A percentile compares a stretch with the other conserved stretches of the same genome.
phyloP scores from a whole-genome alignment of 2,329 filamentous ascomycete species.

The Colletotrichum spinosum region DNA sequence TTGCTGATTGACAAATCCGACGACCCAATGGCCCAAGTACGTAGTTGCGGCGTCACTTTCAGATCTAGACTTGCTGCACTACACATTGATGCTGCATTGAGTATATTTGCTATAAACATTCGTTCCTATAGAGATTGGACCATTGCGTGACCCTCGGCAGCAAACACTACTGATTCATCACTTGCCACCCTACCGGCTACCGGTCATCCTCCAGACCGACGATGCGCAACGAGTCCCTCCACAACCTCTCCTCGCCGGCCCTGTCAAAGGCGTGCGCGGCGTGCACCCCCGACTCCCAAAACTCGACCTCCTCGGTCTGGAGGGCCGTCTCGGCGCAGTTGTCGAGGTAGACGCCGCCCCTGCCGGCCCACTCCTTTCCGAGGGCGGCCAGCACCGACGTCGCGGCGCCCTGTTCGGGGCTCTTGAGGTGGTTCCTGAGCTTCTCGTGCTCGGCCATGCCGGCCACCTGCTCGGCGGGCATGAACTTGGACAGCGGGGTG shows the following conservation, averaged over 20 bases:
- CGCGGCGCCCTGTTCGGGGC: conserved; percentile 58
- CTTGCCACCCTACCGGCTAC: background rate
- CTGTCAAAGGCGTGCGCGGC: background rate
- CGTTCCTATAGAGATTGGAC: too few relatives aligned
- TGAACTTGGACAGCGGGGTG: conserved; percentile 3
- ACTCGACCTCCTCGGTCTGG: background rate
- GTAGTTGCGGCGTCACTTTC: too few relatives aligned
- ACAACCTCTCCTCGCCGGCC: background rate
- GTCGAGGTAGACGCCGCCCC: conserved; percentile 58
- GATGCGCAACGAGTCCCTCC: conserved; percentile 10
- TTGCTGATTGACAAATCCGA: too few relatives aligned
- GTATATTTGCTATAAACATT: too few relatives aligned
- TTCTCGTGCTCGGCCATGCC: background rate
- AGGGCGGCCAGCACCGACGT: conserved; percentile 58
- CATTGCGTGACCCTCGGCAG: too few relatives aligned
- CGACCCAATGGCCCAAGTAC: too few relatives aligned
- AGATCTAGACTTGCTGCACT: too few relatives aligned
- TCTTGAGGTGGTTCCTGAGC: conserved; percentile 14
- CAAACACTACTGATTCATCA: too few relatives aligned
- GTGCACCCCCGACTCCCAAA: background rate
- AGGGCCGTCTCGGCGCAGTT: conserved; percentile 47
- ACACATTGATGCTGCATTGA: too few relatives aligned
- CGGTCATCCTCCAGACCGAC: conserved; percentile 11
- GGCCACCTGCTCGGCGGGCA: background rate
- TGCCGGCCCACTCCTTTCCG: conserved; percentile 53